Evolutionary conservation across 352 stramenopile species (phyloP), one percentile per base, ranked within the genome.

Genomic region (Elongisporangium anandrum): DNA sequence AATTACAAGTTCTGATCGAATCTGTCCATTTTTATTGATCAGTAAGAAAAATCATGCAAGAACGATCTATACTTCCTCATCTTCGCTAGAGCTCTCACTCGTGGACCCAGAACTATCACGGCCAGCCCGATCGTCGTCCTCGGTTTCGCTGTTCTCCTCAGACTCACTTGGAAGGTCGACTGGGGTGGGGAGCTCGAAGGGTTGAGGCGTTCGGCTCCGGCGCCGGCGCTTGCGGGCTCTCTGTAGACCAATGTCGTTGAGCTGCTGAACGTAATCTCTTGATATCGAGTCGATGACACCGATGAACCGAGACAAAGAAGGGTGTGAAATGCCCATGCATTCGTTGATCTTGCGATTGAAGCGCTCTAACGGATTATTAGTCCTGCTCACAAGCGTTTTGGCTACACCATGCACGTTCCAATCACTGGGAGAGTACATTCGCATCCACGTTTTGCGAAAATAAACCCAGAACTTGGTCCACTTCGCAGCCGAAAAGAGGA

Each of bases 341-440:
- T 9, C 15, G 50, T 54, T 54, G 17, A 54, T 54, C 20, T 54
- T 26, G n/a, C 50, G 8, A 26, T 54, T 54, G 10, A 54, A 54
- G 4, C 50, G 50, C 50, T 54, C 50, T 24, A 54, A 23, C 15
- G 8, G 50, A 23, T 54, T 26, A 26, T 54, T 54, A 9, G 8
- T 54, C 20, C n/a, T 21, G 50, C 8, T 54, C 22, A 54, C n/a
- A 38, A 54, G 50, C 20, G 50, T 21, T 24, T 54, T 54, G 6
- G 17, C 8, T n/a, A 54, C 29, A 54, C 29, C 50, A 26, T 54
- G 50, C 12, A 54, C n/a, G 20, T 54, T 23, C n/a, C 50, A 54
- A 26, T 54, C 41, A 34, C 3, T 34, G 24, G 24, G 24, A 34
- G 24, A 34, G 24, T 34, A n/a, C n/a, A n/a, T n/a, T n/a, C n/a